Conservation (phyloP, 2,329 filamentous ascomycete genomes). For the Trichoderma arundinaceum region DNA sequence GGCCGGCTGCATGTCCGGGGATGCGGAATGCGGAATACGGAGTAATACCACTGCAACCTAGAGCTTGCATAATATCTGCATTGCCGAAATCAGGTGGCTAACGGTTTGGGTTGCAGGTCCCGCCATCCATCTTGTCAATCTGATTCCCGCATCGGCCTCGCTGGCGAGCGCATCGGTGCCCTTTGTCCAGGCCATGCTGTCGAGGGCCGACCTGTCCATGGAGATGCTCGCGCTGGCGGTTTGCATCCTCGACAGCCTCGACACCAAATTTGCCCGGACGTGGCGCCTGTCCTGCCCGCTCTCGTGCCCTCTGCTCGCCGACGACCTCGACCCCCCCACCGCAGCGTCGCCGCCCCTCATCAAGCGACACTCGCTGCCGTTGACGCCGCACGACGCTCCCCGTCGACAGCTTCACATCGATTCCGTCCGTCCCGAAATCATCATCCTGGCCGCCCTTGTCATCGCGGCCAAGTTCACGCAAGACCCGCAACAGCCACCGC, state of each 20-base stretch:
- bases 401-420: slow-evolving; percentile 61
- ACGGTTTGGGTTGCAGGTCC: slow-evolving; percentile 54
- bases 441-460: slow-evolving; percentile 66
- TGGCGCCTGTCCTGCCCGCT: slow-evolving; percentile 65
- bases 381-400: slow-evolving; percentile 44
- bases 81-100: slow-evolving; percentile 14
- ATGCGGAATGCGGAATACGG: neutral
- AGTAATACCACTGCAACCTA: slow-evolving; percentile 10
- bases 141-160: slow-evolving; percentile 68
- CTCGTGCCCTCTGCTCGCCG: slow-evolving; percentile 50
- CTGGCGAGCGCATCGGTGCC: slow-evolving; percentile 62
- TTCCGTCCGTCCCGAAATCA: slow-evolving; percentile 65
- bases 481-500: slow-evolving; percentile 60
- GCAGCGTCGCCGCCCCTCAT: slow-evolving; percentile 34
- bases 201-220: slow-evolving; percentile 61
- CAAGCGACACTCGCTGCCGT: slow-evolving; percentile 58
- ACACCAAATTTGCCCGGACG: slow-evolving; percentile 64
- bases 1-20: slow-evolving; percentile 2
- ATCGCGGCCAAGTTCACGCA: slow-evolving; percentile 71
- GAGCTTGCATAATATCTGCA: slow-evolving; percentile 1
- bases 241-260: slow-evolving; percentile 69
- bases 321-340: slow-evolving; percentile 35
- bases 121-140: slow-evolving; percentile 68
- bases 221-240: slow-evolving; percentile 69
- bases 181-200: slow-evolving; percentile 65